phyloP scores from a whole-genome alignment of 2,329 filamentous ascomycete genomes.

The Fusarium praegraminearum region DNA sequence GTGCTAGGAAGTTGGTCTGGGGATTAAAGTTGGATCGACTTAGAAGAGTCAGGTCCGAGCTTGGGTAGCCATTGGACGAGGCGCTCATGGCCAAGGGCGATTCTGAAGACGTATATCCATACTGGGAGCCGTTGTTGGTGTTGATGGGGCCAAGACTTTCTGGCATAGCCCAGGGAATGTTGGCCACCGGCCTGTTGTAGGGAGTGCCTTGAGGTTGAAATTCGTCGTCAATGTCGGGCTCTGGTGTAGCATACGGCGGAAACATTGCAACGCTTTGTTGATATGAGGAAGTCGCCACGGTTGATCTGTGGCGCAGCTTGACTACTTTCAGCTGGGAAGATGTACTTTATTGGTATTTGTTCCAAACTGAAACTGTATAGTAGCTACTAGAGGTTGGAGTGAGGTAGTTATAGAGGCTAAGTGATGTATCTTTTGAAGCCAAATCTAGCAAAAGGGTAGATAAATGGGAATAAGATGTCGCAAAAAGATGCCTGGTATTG shows the following conservation, averaged over 20 bases:
- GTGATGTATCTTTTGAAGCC: neutral
- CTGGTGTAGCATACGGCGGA: constrained; percentile 14
- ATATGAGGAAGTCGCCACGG: constrained; percentile 3
- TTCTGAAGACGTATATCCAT: constrained; percentile 19
- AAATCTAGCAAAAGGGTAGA: neutral
- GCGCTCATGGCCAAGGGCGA: constrained; percentile 14
- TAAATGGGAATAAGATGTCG: constrained; percentile 10
- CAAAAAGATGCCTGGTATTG: constrained; percentile 10
- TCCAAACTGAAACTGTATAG: neutral
- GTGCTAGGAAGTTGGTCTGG: neutral
- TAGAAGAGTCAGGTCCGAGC: neutral
- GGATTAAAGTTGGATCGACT: constrained; percentile 2
- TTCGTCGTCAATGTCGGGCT: constrained; percentile 13
- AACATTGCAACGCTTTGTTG: constrained; percentile 23
- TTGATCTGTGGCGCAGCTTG: constrained; percentile 25
- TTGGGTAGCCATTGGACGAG: constrained; percentile 8
- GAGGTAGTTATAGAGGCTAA: neutral
- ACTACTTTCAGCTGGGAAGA: neutral
- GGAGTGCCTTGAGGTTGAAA: constrained; percentile 2
- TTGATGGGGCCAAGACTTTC: constrained; percentile 13
- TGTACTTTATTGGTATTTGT: constrained; percentile 10
- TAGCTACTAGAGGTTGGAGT: neutral
- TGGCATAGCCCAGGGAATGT: constrained; percentile 15
- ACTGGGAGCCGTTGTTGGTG: constrained; percentile 8
- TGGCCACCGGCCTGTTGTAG: constrained; percentile 15